These are phyloP conservation scores for Pseudotsuga menziesii DNA, from an alignment of 75 land plant genomes.

Conservation along the genomic window DNA sequence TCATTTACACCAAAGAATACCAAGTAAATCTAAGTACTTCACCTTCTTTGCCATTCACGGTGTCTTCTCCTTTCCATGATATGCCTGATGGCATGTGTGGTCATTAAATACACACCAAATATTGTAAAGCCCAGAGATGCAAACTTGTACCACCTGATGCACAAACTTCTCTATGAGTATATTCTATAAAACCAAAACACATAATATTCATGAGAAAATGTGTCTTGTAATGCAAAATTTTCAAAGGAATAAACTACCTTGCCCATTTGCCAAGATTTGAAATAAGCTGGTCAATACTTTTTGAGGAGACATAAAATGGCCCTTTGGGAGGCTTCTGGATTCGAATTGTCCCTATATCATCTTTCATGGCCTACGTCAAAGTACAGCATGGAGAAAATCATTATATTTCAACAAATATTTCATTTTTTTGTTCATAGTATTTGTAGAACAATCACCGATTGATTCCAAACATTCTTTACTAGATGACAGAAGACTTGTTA, in stretches of 20 bases:
- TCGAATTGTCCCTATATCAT: constrained; percentile 81
- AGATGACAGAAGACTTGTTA: not conserved
- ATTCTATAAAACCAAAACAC: no score
- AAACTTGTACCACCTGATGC: constrained; percentile 76
- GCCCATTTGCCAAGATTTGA: constrained; percentile 88
- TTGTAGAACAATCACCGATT: not conserved
- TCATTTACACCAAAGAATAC: no score
- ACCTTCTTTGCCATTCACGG: constrained; percentile 81
- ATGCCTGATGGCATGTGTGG: constrained; percentile 65
- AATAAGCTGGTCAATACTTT: constrained; percentile 85
- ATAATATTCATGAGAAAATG: no score
- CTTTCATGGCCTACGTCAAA: constrained; percentile 74
- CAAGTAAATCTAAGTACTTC: not conserved
- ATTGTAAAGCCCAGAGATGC: constrained; percentile 83
- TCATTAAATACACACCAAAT: constrained; percentile 72
- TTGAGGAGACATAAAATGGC: constrained; percentile 95
- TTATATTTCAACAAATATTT: not conserved
- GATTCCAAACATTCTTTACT: not conserved
- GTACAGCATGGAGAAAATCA: not conserved
- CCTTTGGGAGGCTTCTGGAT: constrained; percentile 91
- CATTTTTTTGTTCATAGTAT: not conserved
- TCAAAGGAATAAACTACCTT: constrained; percentile 33
- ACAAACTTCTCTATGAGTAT: not conserved
- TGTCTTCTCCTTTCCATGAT: constrained; percentile 75
- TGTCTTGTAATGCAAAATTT: no score